Conservation (phyloP, 2,329 filamentous ascomycete species). For the Paraphaeosphaeria sporulosa region DNA sequence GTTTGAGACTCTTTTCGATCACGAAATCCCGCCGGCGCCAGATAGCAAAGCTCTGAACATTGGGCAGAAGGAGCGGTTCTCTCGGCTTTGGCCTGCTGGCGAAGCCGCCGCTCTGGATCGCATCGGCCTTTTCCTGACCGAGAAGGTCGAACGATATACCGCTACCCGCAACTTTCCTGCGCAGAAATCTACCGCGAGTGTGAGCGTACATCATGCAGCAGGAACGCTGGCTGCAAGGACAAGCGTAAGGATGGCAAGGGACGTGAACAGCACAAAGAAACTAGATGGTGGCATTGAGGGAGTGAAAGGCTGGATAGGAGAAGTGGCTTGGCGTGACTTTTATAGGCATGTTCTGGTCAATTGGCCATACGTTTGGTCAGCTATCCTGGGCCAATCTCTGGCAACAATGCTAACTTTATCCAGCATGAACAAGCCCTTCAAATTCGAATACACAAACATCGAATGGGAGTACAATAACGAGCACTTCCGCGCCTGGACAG, state of each 20-base stretch:
- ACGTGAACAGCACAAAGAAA: slow-evolving; percentile 55
- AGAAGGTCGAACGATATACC: slow-evolving; percentile 52
- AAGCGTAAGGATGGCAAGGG: slow-evolving; percentile 61
- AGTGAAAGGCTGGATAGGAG: slow-evolving; percentile 56
- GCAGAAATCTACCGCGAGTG: slow-evolving; percentile 49
- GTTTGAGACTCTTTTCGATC: slow-evolving; percentile 53
- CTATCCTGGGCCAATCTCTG: slow-evolving; percentile 13
- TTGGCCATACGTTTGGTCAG: slow-evolving; percentile 82
- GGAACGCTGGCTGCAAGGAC: slow-evolving; percentile 56
- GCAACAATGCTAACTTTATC: neutral
- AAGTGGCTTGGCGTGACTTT: slow-evolving; percentile 62
- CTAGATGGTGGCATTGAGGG: slow-evolving; percentile 59
- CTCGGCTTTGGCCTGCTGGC: slow-evolving; percentile 55
- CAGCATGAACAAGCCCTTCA: slow-evolving; percentile 78
- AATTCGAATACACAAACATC: slow-evolving; percentile 84
- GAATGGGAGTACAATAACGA: slow-evolving; percentile 69
- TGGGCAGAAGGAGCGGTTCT: slow-evolving; percentile 48
- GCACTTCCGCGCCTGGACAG: slow-evolving; percentile 72
- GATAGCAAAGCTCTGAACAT: slow-evolving; percentile 65
- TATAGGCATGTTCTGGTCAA: slow-evolving; percentile 73
- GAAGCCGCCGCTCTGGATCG: slow-evolving; percentile 54
- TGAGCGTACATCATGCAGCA: slow-evolving; percentile 55
- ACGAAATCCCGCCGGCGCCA: slow-evolving; percentile 57
- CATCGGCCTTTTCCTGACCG: slow-evolving; percentile 54
- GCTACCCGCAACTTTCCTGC: slow-evolving; percentile 54